Evolutionary conservation across 2,329 filamentous ascomycete species (phyloP), one percentile per base, ranked within the genome.

Genomic region (Aspergillus amoenus): DNA sequence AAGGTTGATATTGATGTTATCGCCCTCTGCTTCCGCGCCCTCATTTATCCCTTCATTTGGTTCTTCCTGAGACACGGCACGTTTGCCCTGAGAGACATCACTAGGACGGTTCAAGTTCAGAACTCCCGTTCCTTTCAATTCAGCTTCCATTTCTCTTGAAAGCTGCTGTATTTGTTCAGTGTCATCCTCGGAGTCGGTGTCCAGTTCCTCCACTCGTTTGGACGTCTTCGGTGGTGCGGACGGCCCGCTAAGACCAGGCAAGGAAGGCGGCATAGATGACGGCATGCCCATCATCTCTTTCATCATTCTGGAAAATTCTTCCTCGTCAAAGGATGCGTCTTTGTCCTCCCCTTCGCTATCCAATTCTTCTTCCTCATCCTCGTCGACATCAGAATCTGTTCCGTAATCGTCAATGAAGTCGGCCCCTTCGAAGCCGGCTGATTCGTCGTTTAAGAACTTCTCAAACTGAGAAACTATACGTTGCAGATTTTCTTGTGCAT

Each of bases 381-480:
- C 73, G 5, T 81, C 78, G 5, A 81, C 78, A 12, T 83, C 80
- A 43, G 86, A 81, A 59, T 89, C 87, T 15, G 81, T 75, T 58
- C 90, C 89, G 81, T 90, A 90, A 9, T 90, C 88, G 59, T 84
- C 81, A 30, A 80, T 72, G 24, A 90, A 73, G 58, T 91, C 86
- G 0, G 88, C 90, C 0, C 92, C 93, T 46, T 96, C 92, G 5
- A 87, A 72, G 1, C 90, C 93, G 0, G 92, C 91, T 45, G 82
- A 83, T 11, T 95, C 89, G 65, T 97, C 91, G 55, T 95, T 90
- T 45, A 99, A 75, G 66, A 99, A 97, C 12, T 89, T 81, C 68
- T 97, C 92, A 68, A 99, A 97, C n/a, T 91, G 85, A 46, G 90
- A 88, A 0, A 99, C 94, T 71, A 97, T 96, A 68, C 93, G 93